Conservation (phyloP, 495 filamentous ascomycete genomes). For the Tricharina praecox region DNA sequence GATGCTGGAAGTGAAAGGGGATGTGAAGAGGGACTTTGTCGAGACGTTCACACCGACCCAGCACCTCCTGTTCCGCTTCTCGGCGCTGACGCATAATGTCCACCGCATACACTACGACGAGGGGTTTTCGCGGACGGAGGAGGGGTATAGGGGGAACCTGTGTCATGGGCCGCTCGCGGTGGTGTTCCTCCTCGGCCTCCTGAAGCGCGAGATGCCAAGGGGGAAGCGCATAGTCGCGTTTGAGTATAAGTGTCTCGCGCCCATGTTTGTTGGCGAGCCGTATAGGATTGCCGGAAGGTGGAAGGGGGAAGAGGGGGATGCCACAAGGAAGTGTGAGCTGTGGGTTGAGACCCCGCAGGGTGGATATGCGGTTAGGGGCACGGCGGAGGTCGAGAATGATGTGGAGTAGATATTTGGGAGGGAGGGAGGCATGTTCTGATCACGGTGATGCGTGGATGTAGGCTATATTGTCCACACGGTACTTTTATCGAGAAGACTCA, state of each 20-base stretch:
- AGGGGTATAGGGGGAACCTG: slow-evolving; percentile 57
- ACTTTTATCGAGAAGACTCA: too few relatives aligned
- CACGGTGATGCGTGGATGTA: too few relatives aligned
- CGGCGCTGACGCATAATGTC: slow-evolving; percentile 53
- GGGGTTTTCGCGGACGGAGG: slow-evolving; percentile 46
- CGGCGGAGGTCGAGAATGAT: slow-evolving; percentile 11
- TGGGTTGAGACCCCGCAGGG: slow-evolving; percentile 25
- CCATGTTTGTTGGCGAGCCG: slow-evolving; percentile 46
- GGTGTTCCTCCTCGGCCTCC: slow-evolving; percentile 49
- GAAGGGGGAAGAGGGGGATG: slow-evolving; percentile 9
- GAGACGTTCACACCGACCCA: slow-evolving; percentile 45
- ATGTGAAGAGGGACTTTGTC: slow-evolving; percentile 35
- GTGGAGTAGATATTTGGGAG: neutral
- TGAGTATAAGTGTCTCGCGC: slow-evolving; percentile 67
- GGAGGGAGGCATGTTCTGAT: too few relatives aligned
- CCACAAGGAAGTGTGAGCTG: slow-evolving; percentile 23
- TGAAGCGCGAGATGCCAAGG: slow-evolving; percentile 36
- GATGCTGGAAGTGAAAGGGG: slow-evolving; percentile 5
- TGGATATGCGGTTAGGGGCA: slow-evolving; percentile 23
- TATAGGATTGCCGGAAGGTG: slow-evolving; percentile 24
- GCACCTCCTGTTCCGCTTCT: slow-evolving; percentile 53
- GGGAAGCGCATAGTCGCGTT: slow-evolving; percentile 33
- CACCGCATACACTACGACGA: slow-evolving; percentile 59
- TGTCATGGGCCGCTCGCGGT: slow-evolving; percentile 79
- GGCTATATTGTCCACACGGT: too few relatives aligned